Base-by-base conservation (phyloP, 129 eudicot genomes). In the Tagetes erecta region DNA sequence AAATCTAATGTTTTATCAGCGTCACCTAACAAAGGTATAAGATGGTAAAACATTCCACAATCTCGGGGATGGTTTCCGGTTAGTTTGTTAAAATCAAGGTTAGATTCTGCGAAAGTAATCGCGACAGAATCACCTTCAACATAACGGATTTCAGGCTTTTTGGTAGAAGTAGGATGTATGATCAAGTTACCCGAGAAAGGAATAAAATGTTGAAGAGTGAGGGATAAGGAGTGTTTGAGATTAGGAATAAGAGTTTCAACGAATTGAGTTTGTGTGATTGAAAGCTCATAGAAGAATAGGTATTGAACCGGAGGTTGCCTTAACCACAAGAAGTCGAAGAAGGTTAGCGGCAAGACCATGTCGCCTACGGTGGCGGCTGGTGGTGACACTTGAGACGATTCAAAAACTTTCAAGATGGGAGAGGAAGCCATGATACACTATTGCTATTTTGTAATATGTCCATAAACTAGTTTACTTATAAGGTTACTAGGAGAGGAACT, bases 241-340 rank as follows among this genome's bases (percentile, higher is more conserved):
- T 59, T 71, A 1, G 89, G 86, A 41, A 85, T 62, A 20, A 78
- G 37, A 30, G 64, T 62, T 31, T 81, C 35, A 0, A 7, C 69
- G 76, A 84, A 84, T 1, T 74, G 65, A 7, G 81, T 66, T 31
- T 76, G 76, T 39, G 86, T 40, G 52, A 42, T 3, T 20, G 86
- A 79, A 36, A 66, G 37, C 7, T 74, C 34, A n/a, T 70, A 82
- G 74, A 85, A 85, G 70, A 76, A 70, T 37, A 85, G 75, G 12
- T 76, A 72, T 11, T 82, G 76, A 47, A 69, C 5, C 0, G 89
- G 84, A 36, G 82, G 11, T 53, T 74, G 73, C 42, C 44, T 46
- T 2, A 85, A 74, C 86, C 86, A 85, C 4, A 76, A 20, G 40
- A 85, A 57, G 73, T 85, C 89, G 70, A 82, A 67, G 45, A 70